Evolutionary conservation across 345 rosid genomes (phyloP).

Genomic region (Psidium friedrichsthalianum): DNA sequence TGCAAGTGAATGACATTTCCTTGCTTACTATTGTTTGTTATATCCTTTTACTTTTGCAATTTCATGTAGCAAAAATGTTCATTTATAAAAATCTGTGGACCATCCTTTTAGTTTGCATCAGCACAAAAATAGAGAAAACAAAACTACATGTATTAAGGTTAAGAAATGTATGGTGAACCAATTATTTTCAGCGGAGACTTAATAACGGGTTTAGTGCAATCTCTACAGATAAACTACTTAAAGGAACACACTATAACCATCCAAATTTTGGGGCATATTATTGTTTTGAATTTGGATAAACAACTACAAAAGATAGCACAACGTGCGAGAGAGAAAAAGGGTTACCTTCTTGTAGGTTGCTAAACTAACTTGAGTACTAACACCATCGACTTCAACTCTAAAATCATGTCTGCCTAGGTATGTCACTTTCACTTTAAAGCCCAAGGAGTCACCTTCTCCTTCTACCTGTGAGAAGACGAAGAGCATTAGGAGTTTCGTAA

Average conservation of each 20-base stretch:
- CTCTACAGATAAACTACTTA: not conserved
- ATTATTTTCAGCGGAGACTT: not conserved
- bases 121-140: not conserved
- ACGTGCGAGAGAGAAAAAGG: too few relatives aligned
- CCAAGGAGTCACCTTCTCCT: conserved; percentile 24
- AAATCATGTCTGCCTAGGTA: conserved; percentile 30
- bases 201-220: not conserved
- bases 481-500: not conserved
- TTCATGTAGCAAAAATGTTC: not conserved
- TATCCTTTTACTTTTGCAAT: not conserved
- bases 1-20: not conserved
- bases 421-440: conserved; percentile 42
- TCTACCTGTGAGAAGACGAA: conserved; percentile 25
- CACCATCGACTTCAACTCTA: conserved; percentile 56
- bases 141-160: not conserved
- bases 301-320: not conserved
- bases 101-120: not conserved
- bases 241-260: not conserved
- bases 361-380: conserved; percentile 41
- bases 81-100: not conserved
- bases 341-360: conserved; percentile 47
- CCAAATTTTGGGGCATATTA: not conserved
- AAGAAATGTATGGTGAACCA: not conserved
- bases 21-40: not conserved
- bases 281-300: not conserved